Percentiles rank a stretch among this genome's conserved stretches.
Conservation (phyloP, 192 early-diverging fungal species). For the Mortierella antarctica region DNA sequence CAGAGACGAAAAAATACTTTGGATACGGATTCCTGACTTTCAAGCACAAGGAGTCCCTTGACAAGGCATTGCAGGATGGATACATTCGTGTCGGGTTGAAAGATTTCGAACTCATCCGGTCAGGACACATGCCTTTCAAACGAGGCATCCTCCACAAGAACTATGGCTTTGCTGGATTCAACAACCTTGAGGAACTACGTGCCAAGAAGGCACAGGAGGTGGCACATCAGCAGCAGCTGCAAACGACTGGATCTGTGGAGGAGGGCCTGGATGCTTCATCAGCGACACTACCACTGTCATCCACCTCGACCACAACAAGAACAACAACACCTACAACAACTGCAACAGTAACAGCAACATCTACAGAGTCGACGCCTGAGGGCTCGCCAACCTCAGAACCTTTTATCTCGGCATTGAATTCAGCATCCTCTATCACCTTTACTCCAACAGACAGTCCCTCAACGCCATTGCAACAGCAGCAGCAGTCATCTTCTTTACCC, state of each 20-base stretch:
- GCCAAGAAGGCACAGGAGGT: constrained; percentile 5
- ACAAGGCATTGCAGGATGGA: constrained; percentile 29
- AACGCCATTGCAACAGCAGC: not conserved
- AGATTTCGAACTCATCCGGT: constrained; percentile 35
- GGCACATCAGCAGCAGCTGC: not conserved
- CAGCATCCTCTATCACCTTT: not conserved
- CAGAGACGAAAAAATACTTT: constrained; percentile 46
- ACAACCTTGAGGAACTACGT: constrained; percentile 20
- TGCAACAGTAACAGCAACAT: not conserved
- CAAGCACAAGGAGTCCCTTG: constrained; percentile 33
- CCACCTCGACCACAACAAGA: not conserved
- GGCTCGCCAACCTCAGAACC: not conserved
- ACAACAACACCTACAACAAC: not conserved
- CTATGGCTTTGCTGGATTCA: constrained; percentile 33
- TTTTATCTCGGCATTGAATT: constrained; percentile 9
- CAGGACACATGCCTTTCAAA: constrained; percentile 13
- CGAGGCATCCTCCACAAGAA: constrained; percentile 15
- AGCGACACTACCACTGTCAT: not conserved
- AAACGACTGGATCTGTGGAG: not conserved
- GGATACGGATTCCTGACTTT: constrained; percentile 51
- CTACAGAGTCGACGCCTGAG: not conserved
- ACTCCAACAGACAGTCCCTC: not conserved
- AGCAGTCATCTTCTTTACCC: not conserved
- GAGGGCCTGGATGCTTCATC: not conserved
- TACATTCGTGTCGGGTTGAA: constrained; percentile 40